phyloP scores from a whole-genome alignment of 2,329 filamentous ascomycete genomes.

The Microdochium nivale region DNA sequence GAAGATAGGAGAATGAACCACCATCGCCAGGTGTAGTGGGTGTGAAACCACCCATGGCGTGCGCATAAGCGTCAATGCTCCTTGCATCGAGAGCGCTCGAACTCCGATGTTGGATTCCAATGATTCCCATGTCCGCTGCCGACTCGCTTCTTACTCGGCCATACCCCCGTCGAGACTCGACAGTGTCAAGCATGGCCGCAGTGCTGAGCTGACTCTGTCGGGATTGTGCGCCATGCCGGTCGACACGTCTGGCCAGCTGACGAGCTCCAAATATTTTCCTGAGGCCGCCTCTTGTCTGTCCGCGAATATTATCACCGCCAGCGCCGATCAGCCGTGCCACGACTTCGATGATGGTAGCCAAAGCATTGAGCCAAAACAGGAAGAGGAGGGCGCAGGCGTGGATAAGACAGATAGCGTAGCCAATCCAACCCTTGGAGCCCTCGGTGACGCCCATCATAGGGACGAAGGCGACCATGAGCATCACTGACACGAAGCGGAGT shows the following conservation, averaged over 20 bases:
- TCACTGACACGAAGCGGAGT: constrained; percentile 65
- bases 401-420: constrained; percentile 80
- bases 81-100: constrained; percentile 46
- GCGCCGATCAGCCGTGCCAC: constrained; percentile 73
- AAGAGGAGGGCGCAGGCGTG: constrained; percentile 81
- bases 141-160: constrained; percentile 54
- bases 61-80: constrained; percentile 35
- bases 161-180: constrained; percentile 53
- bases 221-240: constrained; percentile 52
- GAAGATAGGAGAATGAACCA: constrained; percentile 63
- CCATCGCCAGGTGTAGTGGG: constrained; percentile 47
- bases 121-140: constrained; percentile 46
- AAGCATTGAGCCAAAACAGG: constrained; percentile 85
- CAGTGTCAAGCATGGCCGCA: constrained; percentile 67
- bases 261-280: constrained; percentile 88
- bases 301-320: constrained; percentile 63
- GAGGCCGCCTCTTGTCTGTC: constrained; percentile 70
- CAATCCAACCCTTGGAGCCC: constrained; percentile 84
- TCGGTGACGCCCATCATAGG: constrained; percentile 73
- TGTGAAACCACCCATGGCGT: constrained; percentile 15
- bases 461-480: constrained; percentile 76
- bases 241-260: constrained; percentile 66
- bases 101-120: constrained; percentile 37
- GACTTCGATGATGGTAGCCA: constrained; percentile 88
- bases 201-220: constrained; percentile 78